Evolutionary conservation across 1,139 yeast species (phyloP).

Genomic region (Williopsis jadinii): DNA sequence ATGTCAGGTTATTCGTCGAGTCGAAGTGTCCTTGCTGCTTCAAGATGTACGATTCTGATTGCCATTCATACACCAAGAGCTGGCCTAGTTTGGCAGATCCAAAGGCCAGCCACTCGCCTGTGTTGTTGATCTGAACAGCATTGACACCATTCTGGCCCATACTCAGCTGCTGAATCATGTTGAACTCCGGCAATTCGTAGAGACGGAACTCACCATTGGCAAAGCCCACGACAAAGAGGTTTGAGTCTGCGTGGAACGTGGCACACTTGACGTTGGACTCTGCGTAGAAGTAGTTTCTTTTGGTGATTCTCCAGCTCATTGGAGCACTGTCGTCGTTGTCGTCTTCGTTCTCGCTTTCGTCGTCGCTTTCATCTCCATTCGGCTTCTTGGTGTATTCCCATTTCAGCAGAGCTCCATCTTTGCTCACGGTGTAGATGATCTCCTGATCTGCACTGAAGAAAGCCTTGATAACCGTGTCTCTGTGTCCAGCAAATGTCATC

Average conservation of each 20-base stretch:
- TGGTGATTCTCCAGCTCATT: slow-evolving; percentile 76
- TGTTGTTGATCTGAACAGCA: slow-evolving; percentile 66
- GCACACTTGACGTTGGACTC: slow-evolving; percentile 75
- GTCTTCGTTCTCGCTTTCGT: slow-evolving; percentile 34
- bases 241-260: slow-evolving; percentile 69
- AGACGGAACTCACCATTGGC: slow-evolving; percentile 84
- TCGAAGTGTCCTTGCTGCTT: slow-evolving; percentile 98
- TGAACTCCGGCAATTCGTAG: slow-evolving; percentile 80
- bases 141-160: slow-evolving; percentile 91
- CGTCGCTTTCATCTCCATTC: slow-evolving; percentile 30
- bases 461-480: slow-evolving; percentile 81
- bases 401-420: slow-evolving; percentile 88
- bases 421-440: slow-evolving; percentile 80
- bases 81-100: slow-evolving; percentile 93
- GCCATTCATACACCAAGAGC: slow-evolving; percentile 96
- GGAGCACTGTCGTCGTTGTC: slow-evolving; percentile 32
- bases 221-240: slow-evolving; percentile 83
- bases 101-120: slow-evolving; percentile 97
- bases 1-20: slow-evolving; percentile 72
- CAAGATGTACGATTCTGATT: slow-evolving; percentile 88
- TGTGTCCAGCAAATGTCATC: slow-evolving; percentile 85
- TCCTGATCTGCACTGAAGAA: slow-evolving; percentile 85
- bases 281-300: slow-evolving; percentile 67
- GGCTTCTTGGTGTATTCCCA: slow-evolving; percentile 78
- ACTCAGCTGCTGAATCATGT: slow-evolving; percentile 74